Conservation (phyloP, 768 basidiomycete species). For the Leucocoprinus leucothites region DNA sequence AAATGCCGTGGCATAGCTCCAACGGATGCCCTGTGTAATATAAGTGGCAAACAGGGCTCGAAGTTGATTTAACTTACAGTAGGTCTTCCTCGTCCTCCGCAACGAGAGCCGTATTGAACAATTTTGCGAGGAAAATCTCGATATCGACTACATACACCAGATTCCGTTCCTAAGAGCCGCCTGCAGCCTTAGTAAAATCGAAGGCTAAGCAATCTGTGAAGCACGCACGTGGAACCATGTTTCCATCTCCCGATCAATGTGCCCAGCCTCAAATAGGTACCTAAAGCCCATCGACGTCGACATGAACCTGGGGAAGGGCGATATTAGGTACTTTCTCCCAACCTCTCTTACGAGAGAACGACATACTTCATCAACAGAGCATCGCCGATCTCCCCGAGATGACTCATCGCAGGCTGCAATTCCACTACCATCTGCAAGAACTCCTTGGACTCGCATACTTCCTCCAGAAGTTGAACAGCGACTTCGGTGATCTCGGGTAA, state of each 20-base stretch:
- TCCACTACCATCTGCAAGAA: slow-evolving; percentile 88
- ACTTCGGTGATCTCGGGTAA: slow-evolving; percentile 86
- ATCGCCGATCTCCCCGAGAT: slow-evolving; percentile 91
- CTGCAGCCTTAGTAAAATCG: background rate
- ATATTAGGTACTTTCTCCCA: background rate
- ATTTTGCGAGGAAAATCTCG: slow-evolving; percentile 85
- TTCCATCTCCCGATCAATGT: slow-evolving; percentile 94
- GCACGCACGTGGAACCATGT: slow-evolving; percentile 86
- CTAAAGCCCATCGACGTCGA: slow-evolving; percentile 91
- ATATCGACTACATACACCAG: slow-evolving; percentile 90
- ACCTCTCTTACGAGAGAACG: background rate
- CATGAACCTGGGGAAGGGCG: slow-evolving; percentile 67
- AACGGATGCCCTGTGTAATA: slow-evolving; percentile 60
- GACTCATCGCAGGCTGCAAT: slow-evolving; percentile 93
- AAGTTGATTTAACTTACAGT: slow-evolving; percentile 33
- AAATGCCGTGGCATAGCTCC: slow-evolving; percentile 92
- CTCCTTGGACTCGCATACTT: slow-evolving; percentile 82
- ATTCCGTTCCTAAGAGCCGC: slow-evolving; percentile 76
- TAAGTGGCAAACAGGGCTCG: background rate
- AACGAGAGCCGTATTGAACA: slow-evolving; percentile 54
- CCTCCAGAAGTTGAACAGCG: slow-evolving; percentile 86
- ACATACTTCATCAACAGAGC: slow-evolving; percentile 81
- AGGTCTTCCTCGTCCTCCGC: slow-evolving; percentile 70
- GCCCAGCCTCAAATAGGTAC: slow-evolving; percentile 87
- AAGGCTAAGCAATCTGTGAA: background rate